phyloP scores from a whole-genome alignment of 805 yeast species.

The Candida montana region DNA sequence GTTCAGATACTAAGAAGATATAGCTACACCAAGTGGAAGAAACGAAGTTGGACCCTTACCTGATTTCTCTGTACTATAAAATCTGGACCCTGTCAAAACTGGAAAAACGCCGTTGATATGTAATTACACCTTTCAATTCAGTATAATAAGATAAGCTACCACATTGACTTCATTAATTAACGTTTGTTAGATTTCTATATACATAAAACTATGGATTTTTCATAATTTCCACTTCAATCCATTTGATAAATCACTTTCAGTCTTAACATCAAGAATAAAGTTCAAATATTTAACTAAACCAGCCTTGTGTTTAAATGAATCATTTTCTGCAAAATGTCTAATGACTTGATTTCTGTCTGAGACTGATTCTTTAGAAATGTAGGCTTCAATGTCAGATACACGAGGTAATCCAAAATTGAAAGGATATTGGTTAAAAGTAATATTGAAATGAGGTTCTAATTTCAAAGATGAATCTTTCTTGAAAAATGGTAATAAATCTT shows the following conservation, averaged over 20 bases:
- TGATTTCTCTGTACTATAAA: too few relatives aligned
- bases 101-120: too few relatives aligned
- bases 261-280: slow-evolving; percentile 41
- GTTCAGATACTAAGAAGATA: too few relatives aligned
- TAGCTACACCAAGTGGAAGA: too few relatives aligned
- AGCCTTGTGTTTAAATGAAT: slow-evolving; percentile 40
- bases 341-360: slow-evolving; percentile 58
- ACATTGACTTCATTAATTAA: too few relatives aligned
- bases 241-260: slow-evolving; percentile 4
- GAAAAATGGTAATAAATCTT: slow-evolving; percentile 29
- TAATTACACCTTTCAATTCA: too few relatives aligned
- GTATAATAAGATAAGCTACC: too few relatives aligned
- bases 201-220: slow-evolving; percentile 1
- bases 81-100: too few relatives aligned
- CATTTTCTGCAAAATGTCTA: slow-evolving; percentile 48
- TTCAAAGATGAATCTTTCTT: slow-evolving; percentile 25
- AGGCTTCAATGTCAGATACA: slow-evolving; percentile 56
- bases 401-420: slow-evolving; percentile 73
- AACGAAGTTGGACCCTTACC: too few relatives aligned
- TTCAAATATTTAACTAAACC: slow-evolving; percentile 61
- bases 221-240: slow-evolving; percentile 19
- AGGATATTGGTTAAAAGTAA: slow-evolving; percentile 41
- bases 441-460: slow-evolving; percentile 25
- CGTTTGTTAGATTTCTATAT: background rate
- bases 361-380: slow-evolving; percentile 35